Percentiles rank a stretch among this genome's conserved stretches.
Conservation (phyloP, 345 rosid genomes). For the Rhodamnia argentea region DNA sequence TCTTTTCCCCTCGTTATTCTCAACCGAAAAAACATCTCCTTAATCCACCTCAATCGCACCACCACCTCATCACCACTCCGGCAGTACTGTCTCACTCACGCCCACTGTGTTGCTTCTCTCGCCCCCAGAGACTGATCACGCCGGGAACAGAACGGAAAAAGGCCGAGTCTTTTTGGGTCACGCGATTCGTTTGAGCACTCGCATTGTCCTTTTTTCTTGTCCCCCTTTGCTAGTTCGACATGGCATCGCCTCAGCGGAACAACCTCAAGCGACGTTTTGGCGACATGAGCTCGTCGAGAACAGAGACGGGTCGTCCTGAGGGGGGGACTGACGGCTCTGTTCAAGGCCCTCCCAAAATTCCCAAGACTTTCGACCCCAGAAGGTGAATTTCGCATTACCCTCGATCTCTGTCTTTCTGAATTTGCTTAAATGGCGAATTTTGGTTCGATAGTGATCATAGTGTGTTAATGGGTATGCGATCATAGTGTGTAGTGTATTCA, state of each 20-base stretch:
- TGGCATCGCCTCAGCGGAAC: constrained; percentile 5
- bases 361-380: constrained; percentile 22
- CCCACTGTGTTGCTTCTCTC: background rate
- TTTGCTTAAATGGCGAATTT: background rate
- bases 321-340: background rate
- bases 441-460: background rate
- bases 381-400: constrained; percentile 12
- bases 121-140: background rate
- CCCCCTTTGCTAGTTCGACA: background rate
- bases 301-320: background rate
- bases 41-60: background rate
- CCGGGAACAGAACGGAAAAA: background rate
- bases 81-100: background rate
- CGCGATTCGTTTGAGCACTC: background rate
- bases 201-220: background rate
- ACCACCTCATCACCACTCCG: background rate
- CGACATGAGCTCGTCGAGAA: constrained; percentile 20
- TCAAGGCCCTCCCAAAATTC: background rate
- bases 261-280: constrained; percentile 34
- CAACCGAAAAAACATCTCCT: background rate
- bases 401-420: background rate
- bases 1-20: background rate
- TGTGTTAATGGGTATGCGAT: background rate
- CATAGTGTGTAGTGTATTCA: background rate
- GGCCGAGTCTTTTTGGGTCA: background rate